phyloP scores from a whole-genome alignment of 1,284 basidiomycete genomes.

The Rhizoctonia solani region DNA sequence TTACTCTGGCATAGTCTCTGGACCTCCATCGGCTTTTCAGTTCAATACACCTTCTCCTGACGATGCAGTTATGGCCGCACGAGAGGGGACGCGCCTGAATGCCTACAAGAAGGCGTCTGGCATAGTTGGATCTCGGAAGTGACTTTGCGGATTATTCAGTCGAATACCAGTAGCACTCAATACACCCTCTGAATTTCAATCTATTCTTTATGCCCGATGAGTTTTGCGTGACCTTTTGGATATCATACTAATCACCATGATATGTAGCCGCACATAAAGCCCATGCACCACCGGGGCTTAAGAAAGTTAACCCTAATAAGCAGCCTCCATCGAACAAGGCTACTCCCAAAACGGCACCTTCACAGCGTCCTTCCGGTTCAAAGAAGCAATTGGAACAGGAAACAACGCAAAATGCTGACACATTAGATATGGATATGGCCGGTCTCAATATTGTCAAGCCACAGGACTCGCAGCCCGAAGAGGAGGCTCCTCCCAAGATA shows the following conservation, averaged over 20 bases:
- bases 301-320: conserved; percentile 32
- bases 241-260: background rate
- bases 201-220: background rate
- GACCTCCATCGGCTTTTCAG: conserved; percentile 50
- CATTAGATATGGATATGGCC: conserved; percentile 67
- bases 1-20: conserved; percentile 13
- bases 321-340: conserved; percentile 37
- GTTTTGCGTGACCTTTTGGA: background rate
- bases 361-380: conserved; percentile 9
- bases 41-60: conserved; percentile 88
- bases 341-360: background rate
- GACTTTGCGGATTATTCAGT: background rate
- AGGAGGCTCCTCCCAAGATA: conserved; percentile 66
- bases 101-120: conserved; percentile 26
- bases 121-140: conserved; percentile 19
- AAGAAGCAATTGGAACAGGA: conserved; percentile 36
- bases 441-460: conserved; percentile 68
- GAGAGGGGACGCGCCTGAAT: conserved; percentile 62
- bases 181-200: background rate
- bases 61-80: conserved; percentile 77
- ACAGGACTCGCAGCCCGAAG: conserved; percentile 49
- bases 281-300: conserved; percentile 21
- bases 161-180: background rate
- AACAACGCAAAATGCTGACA: conserved; percentile 39
- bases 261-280: conserved; percentile 8